Evolutionary conservation across 2,329 filamentous ascomycete genomes (phyloP), one percentile per base, ranked within the genome.

Genomic region (Sarocladiaceae sp.): DNA sequence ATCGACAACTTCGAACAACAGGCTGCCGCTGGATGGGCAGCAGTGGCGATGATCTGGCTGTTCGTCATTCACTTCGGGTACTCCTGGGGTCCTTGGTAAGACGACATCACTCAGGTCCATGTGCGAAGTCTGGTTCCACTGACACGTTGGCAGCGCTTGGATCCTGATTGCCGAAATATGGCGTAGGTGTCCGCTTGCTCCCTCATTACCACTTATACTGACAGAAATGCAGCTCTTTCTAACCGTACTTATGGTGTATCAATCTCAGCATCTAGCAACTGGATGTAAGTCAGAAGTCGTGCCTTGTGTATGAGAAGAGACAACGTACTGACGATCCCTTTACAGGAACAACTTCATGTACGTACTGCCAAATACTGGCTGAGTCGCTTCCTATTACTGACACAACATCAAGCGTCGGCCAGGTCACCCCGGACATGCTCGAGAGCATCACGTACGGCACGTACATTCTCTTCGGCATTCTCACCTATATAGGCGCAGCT

Each of bases 21-120:
- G 3, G 48, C 45, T 7, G 49, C 49, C 2, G 51, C 48, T 4
- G 48, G 45, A 15, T 49, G 48, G 48, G 46, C 45, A 4, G 45
- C 46, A 4, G 48, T 46, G 26, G 45, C 39, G 2, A 47, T 49
- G 13, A 47, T 49, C 19, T 49, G 48, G 48, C 69, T 88, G 0
- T 88, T 85, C 50, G 78, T 86, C 20, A 68, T 86, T 27, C 76
- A 85, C 59, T 89, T 88, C 55, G 85, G 81, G 23, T 88, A 86
- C 58, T 80, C 76, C 0, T 89, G 84, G 84, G 82, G 83, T 0
- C 84, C 83, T 3, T 83, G 79, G 33, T 35, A 20, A 35, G 33
- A 19, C 6, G 6, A 7, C 33, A 6, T 4, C 19, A 7, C 7
- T 10, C 9, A 35, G 4, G 7, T 12, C 31, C 16, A 33, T 10